phyloP scores from a whole-genome alignment of 345 rosid species.

The Eucalyptus regnans region DNA sequence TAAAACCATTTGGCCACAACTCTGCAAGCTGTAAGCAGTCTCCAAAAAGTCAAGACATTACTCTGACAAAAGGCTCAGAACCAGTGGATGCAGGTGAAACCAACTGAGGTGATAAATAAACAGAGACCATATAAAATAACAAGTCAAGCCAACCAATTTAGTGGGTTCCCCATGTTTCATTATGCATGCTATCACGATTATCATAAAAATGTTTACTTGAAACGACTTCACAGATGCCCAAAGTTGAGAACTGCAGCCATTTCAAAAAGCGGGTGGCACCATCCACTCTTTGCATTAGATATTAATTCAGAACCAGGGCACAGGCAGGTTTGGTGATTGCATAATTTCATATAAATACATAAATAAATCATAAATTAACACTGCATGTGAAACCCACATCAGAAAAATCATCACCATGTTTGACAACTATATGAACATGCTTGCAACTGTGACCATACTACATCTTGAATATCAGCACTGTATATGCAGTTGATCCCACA shows the following conservation, averaged over 20 bases:
- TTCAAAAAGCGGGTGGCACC: neutral
- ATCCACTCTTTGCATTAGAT: neutral
- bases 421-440: neutral
- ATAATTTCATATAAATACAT: neutral
- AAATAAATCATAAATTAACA: neutral
- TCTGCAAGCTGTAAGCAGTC: constrained; percentile 53
- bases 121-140: neutral
- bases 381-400: neutral
- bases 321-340: neutral
- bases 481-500: neutral
- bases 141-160: neutral
- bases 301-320: neutral
- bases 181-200: neutral
- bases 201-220: neutral
- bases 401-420: neutral
- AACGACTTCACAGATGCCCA: neutral
- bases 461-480: neutral
- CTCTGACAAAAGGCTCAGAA: neutral
- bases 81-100: neutral
- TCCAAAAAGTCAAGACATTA: constrained; percentile 3
- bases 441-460: neutral
- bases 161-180: neutral
- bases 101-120: neutral
- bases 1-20: constrained; percentile 72
- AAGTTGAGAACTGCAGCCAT: neutral